phyloP scores from a whole-genome alignment of 108 stramenopile genomes.

The Stephanodiscus triporus region DNA sequence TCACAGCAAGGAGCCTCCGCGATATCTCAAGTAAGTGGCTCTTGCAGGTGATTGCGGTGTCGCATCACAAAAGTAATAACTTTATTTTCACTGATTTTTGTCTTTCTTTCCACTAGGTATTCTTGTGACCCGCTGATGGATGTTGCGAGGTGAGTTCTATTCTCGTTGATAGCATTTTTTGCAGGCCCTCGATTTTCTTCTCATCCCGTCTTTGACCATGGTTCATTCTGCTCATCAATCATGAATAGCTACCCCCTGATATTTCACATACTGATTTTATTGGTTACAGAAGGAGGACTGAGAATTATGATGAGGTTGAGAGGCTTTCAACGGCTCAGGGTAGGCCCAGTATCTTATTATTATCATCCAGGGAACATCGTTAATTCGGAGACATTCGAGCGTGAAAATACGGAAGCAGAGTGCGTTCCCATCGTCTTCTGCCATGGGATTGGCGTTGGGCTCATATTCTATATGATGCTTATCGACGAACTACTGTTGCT shows the following conservation, averaged over 20 bases:
- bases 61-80: neutral
- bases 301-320: slow-evolving; percentile 64
- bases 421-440: slow-evolving; percentile 78
- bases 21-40: slow-evolving; percentile 52
- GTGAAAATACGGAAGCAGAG: slow-evolving; percentile 30
- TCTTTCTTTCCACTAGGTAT: slow-evolving; percentile 59
- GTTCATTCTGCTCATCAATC: neutral
- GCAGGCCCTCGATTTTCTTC: neutral
- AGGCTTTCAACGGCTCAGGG: slow-evolving; percentile 67
- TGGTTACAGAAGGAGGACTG: slow-evolving; percentile 67
- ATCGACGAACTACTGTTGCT: slow-evolving; percentile 69
- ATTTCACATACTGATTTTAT: slow-evolving; percentile 70
- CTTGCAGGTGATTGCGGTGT: neutral
- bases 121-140: slow-evolving; percentile 81
- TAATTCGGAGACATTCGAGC: slow-evolving; percentile 13
- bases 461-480: slow-evolving; percentile 73
- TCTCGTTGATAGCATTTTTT: neutral
- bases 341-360: slow-evolving; percentile 81
- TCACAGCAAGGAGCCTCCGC: slow-evolving; percentile 42
- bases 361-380: slow-evolving; percentile 65
- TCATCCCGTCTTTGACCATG: neutral
- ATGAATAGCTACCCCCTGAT: slow-evolving; percentile 64
- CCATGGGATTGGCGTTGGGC: slow-evolving; percentile 88
- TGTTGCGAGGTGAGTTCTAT: slow-evolving; percentile 38
- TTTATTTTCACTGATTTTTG: neutral